These are phyloP conservation scores for Thuja plicata DNA, from an alignment of 83 land plant genomes.

Conservation along the genomic window DNA sequence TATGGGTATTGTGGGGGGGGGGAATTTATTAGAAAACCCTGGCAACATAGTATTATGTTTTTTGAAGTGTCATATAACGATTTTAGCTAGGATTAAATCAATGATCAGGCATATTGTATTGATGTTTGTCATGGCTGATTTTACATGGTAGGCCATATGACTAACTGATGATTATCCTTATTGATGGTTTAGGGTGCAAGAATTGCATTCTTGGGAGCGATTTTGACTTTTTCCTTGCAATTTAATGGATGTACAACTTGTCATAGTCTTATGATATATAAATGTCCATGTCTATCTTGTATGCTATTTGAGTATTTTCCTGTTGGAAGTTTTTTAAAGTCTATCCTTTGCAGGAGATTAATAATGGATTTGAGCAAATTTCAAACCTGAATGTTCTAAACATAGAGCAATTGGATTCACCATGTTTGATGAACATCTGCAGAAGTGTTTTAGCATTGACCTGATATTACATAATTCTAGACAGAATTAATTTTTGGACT, in stretches of 20 bases:
- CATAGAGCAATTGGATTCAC: not conserved
- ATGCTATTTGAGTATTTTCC: not conserved
- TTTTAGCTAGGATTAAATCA: too few relatives aligned
- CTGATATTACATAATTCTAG: not conserved
- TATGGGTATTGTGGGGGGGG: too few relatives aligned
- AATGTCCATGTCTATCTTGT: not conserved
- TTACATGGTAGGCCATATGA: too few relatives aligned
- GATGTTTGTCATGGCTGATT: too few relatives aligned
- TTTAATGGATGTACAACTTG: not conserved
- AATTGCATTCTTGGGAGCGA: too few relatives aligned
- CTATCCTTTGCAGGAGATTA: not conserved
- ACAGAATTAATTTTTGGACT: not conserved
- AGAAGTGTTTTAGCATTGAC: not conserved
- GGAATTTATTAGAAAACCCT: too few relatives aligned
- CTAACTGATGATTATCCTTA: too few relatives aligned
- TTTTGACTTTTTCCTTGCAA: not conserved
- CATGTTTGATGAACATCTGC: not conserved
- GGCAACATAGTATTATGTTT: too few relatives aligned
- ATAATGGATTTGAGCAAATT: not conserved
- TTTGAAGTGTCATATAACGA: too few relatives aligned
- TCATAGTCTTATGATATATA: not conserved
- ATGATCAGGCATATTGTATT: too few relatives aligned
- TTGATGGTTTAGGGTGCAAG: too few relatives aligned
- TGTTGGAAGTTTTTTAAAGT: not conserved
- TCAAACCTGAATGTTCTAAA: not conserved